These are phyloP conservation scores for Teunomyces lycoperdinae DNA, from an alignment of 805 yeast species.

Conservation along the genomic window DNA sequence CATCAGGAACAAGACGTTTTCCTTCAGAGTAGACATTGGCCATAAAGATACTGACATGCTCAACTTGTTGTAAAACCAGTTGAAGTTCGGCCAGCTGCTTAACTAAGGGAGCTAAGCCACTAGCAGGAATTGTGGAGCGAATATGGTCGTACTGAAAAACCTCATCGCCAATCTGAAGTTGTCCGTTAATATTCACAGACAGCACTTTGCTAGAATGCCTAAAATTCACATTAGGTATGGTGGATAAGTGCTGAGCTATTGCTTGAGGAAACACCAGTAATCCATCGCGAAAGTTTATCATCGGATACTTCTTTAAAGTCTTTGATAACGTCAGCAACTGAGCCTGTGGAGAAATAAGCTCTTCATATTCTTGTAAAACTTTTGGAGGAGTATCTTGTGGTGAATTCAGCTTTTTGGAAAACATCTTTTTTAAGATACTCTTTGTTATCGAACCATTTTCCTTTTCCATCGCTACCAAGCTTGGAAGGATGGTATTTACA, in stretches of 20 bases:
- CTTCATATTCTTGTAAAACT: constrained; percentile 36
- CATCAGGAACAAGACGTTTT: constrained; percentile 30
- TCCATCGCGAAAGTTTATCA: constrained; percentile 58
- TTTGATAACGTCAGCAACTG: constrained; percentile 35
- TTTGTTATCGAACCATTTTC: constrained; percentile 57
- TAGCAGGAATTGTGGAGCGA: constrained; percentile 55
- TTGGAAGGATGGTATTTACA: constrained; percentile 56
- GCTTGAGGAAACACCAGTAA: constrained; percentile 50
- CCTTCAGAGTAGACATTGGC: constrained; percentile 55
- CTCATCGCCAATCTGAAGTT: constrained; percentile 2
- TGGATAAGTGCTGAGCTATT: constrained; percentile 35
- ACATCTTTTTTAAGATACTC: constrained; percentile 38
- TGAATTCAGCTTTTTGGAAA: constrained; percentile 6
- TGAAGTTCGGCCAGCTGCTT: constrained; percentile 14
- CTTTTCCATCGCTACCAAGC: constrained; percentile 55
- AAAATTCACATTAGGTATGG: constrained; percentile 41
- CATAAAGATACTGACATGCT: constrained; percentile 54
- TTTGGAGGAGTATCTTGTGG: not conserved
- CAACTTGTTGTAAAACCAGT: constrained; percentile 18
- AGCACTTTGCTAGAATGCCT: constrained; percentile 24
- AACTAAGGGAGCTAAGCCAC: constrained; percentile 35
- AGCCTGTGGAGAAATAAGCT: constrained; percentile 36
- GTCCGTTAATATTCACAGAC: constrained; percentile 17
- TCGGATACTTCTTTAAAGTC: constrained; percentile 53
- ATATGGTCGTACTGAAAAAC: constrained; percentile 47